phyloP scores from a whole-genome alignment of 306 rosid species.

The Corylus americana region DNA sequence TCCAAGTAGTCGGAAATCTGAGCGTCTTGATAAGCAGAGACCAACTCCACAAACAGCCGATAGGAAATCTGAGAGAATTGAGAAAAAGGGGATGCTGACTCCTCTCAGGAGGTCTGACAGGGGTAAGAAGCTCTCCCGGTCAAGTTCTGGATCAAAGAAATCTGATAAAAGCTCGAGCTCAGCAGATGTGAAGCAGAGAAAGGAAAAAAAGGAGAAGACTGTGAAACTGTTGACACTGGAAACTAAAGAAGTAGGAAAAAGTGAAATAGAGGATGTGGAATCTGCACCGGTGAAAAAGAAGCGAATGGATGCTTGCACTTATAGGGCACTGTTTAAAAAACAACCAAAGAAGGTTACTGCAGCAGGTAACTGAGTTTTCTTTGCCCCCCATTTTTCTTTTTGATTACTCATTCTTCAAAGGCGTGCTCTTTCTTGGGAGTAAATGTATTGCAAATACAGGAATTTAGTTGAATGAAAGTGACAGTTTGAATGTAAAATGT shows the following conservation, averaged over 20 bases:
- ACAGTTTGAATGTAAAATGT: not conserved
- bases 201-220: slow-evolving; percentile 53
- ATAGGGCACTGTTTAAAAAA: slow-evolving; percentile 38
- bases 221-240: slow-evolving; percentile 44
- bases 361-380: slow-evolving; percentile 31
- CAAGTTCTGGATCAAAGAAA: slow-evolving; percentile 40
- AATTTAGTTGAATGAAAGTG: not conserved
- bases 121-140: slow-evolving; percentile 32
- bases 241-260: slow-evolving; percentile 37
- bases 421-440: not conserved
- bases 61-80: slow-evolving; percentile 44
- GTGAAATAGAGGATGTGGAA: slow-evolving; percentile 29
- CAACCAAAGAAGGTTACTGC: slow-evolving; percentile 31
- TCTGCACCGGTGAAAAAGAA: slow-evolving; percentile 29
- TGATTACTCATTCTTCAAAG: not conserved
- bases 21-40: slow-evolving; percentile 38
- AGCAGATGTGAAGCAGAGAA: slow-evolving; percentile 30
- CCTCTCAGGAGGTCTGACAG: slow-evolving; percentile 63
- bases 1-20: slow-evolving; percentile 43
- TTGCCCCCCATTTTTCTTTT: not conserved
- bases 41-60: slow-evolving; percentile 29
- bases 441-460: not conserved
- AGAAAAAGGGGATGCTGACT: slow-evolving; percentile 43
- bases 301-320: slow-evolving; percentile 45
- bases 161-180: slow-evolving; percentile 47